Base-by-base conservation (phyloP, 2,329 filamentous ascomycete genomes). In the Penicillium sp. region DNA sequence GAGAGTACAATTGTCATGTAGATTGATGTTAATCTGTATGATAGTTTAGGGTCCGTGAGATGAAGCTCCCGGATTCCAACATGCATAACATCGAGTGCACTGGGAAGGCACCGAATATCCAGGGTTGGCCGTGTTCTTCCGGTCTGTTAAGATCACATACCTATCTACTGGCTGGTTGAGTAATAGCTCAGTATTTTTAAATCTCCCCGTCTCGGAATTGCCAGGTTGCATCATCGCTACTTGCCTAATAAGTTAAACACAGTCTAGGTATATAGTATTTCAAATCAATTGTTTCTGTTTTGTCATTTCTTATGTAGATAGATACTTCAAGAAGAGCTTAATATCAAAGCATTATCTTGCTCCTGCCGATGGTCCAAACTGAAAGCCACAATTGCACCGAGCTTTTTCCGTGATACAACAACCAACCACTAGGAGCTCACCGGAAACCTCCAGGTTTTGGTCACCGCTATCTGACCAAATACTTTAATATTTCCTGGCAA, bases 391-490 rank as follows among this genome's bases (percentile, higher is more conserved):
- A 13, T 22, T 31, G 43, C 7, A 23, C 40, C 22, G 32, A 34
- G 20, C 24, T 18, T 42, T 27, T 29, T 31, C 37, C 11, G 55
- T 58, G 44, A 34, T 26, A 58, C 55, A n/a, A n/a, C n/a, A n/a
- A n/a, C 4, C 26, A 44, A 37, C 54, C 51, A 58, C 26, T 53
- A 14, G 49, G 52, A 47, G 39, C 26, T 23, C 13, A n/a, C 37
- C 47, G 50, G 45, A 53, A 44, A 24, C 4, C 22, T 13, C n/a
- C 35, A 40, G n/a, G 2, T 22, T 34, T 18, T 11, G 13, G 4
- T 28, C 29, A 13, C 3, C 22, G 16, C 8, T 26, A 11, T 22
- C 32, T 24, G 39, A 38, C 26, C 0, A 31, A 13, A 31, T 11
- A 3, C n/a, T 14, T 6, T 4, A 28, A 22, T 22, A 14, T 23